A percentile compares a stretch with the other conserved stretches of the same genome.
Conservation (phyloP, 208 protist genomes). For the Acanthamoeba castellanii region DNA sequence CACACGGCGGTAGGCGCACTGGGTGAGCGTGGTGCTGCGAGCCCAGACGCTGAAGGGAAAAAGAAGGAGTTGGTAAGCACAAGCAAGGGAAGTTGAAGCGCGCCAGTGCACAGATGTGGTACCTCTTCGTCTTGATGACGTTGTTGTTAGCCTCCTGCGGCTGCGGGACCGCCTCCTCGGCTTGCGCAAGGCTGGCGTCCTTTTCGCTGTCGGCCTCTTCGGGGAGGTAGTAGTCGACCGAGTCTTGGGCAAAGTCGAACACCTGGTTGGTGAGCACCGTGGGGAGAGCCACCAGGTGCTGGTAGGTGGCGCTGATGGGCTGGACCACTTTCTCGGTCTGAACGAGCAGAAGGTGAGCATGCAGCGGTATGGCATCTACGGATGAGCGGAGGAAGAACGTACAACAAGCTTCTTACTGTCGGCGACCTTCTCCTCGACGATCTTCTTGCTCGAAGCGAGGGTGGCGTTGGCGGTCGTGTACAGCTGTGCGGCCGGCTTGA, state of each 20-base stretch:
- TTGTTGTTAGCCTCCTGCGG: background rate
- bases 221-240: constrained; percentile 43
- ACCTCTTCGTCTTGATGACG: background rate
- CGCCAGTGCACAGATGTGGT: background rate
- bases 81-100: background rate
- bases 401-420: background rate
- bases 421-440: constrained; percentile 30
- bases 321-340: background rate
- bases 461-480: background rate
- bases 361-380: background rate
- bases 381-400: background rate
- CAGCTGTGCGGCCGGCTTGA: constrained; percentile 15
- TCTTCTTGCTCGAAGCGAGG: background rate
- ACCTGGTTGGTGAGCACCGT: background rate
- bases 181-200: background rate
- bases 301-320: constrained; percentile 9
- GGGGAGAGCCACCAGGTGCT: background rate
- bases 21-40: background rate
- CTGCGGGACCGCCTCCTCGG: background rate
- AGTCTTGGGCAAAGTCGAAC: constrained; percentile 48
- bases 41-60: background rate
- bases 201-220: constrained; percentile 2
- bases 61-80: background rate
- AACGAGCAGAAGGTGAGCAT: background rate
- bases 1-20: background rate